A percentile compares a stretch with the other conserved stretches of the same genome.
Conservation (phyloP, 148 eudicot species). For the Cornus controversa region DNA sequence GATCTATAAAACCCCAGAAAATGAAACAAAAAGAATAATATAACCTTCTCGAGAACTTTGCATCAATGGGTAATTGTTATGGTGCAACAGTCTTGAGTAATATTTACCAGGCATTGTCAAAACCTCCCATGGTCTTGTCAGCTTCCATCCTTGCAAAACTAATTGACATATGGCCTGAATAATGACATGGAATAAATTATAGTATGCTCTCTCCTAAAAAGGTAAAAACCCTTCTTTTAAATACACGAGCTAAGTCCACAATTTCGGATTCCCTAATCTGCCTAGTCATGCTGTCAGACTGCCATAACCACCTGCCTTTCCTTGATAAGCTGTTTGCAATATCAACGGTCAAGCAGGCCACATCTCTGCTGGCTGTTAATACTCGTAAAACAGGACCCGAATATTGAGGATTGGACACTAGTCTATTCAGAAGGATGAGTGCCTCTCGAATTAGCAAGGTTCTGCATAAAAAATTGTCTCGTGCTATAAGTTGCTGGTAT, state of each 20-base stretch:
- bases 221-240: not conserved
- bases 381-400: constrained; percentile 55
- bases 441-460: constrained; percentile 82
- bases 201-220: not conserved
- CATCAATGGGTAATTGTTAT: not conserved
- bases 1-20: not conserved
- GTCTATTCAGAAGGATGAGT: constrained; percentile 76
- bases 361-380: constrained; percentile 57
- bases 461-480: constrained; percentile 34
- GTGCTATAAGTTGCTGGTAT: not conserved
- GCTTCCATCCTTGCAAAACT: not conserved
- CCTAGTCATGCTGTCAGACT: constrained; percentile 43
- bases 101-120: not conserved
- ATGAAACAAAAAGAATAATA: not conserved
- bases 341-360: constrained; percentile 61
- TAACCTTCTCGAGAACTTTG: not conserved
- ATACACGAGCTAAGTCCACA: not conserved
- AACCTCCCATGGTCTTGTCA: not conserved
- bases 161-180: not conserved
- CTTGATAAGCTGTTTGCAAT: constrained; percentile 60
- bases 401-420: constrained; percentile 67
- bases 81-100: not conserved
- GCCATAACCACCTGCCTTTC: constrained; percentile 39
- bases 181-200: not conserved
- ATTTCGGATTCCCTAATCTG: constrained; percentile 32